These are phyloP conservation scores for Cymodocea nodosa DNA, from an alignment of 116 monocot species.

Conservation along the genomic window DNA sequence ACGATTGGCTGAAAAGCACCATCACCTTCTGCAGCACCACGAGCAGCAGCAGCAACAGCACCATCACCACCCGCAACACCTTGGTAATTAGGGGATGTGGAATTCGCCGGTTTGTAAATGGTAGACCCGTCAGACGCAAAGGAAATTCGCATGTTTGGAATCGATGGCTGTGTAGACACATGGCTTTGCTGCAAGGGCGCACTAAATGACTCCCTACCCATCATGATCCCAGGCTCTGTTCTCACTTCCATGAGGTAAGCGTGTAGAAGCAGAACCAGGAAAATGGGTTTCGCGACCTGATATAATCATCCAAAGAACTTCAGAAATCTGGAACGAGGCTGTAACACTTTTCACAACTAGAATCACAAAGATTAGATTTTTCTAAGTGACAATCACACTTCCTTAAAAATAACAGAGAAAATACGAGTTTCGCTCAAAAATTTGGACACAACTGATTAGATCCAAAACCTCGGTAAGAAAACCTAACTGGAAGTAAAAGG, in stretches of 20 bases:
- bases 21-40: neutral
- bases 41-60: neutral
- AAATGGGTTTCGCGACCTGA: no score
- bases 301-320: no score
- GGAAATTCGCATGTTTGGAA: conserved; percentile 45
- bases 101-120: conserved; percentile 50
- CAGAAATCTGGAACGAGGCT: no score
- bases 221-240: conserved; percentile 42
- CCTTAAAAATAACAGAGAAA: no score
- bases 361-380: no score
- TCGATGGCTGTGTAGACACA: conserved; percentile 22
- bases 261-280: no score
- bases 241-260: conserved; percentile 32
- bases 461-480: no score
- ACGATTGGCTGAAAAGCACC: neutral
- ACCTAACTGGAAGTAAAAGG: no score
- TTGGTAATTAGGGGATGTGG: conserved; percentile 13
- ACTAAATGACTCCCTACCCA: conserved; percentile 36
- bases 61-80: neutral
- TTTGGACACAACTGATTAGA: no score
- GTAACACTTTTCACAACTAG: no score
- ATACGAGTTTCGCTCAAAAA: no score
- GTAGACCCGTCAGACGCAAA: conserved; percentile 57
- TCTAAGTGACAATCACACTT: no score
- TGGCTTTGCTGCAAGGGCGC: conserved; percentile 33